Evolutionary conservation across 805 yeast genomes (phyloP), one percentile per base, ranked within the genome.

Genomic region (Myxozyma neotropica): DNA sequence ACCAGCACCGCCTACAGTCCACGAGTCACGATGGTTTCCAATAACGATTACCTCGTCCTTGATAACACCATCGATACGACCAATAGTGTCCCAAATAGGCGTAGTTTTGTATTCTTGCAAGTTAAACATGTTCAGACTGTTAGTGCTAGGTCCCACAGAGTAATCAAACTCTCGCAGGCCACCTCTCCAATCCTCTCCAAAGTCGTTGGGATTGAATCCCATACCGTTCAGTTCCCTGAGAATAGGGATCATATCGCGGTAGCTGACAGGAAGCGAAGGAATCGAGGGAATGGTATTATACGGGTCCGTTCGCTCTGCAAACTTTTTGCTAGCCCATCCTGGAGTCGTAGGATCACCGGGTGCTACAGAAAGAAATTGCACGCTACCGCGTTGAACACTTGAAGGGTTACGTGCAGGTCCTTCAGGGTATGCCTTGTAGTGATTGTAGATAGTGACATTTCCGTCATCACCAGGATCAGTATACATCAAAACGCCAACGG

Each of bases 281-380:
- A 88, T 88, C 23, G 71, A 72, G 15, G 92, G 91, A 49, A 83
- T 83, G 5, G 79, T 71, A 35, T 72, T 66, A 57, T 70, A 64
- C 1, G 88, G 88, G 60, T 78, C 83, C 4, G 71, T 71, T 55
- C 87, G 75, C 24, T 78, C 73, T 44, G 78, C 79, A 15, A 76
- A 80, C 3, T 81, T 80, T 49, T 78, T 80, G 36, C 84, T 80
- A 4, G 87, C 81, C 63, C 78, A 81, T 1, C 87, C 89, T 1
- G 91, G 91, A 1, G 91, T 83, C 0, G 91, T 81, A 17, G 94
- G 94, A 69, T 87, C 94, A 35, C 94, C 94, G 0, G 92, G 91
- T 3, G 78, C 74, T 49, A 71, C 72, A 3, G 87, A 79, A 33
- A 86, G 73, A 68, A 81, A 87, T 71, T 81, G 83, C 3, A 85